Evolutionary conservation across 1,284 basidiomycete genomes (phyloP).

Genomic region (Cutaneotrichosporon sp.): DNA sequence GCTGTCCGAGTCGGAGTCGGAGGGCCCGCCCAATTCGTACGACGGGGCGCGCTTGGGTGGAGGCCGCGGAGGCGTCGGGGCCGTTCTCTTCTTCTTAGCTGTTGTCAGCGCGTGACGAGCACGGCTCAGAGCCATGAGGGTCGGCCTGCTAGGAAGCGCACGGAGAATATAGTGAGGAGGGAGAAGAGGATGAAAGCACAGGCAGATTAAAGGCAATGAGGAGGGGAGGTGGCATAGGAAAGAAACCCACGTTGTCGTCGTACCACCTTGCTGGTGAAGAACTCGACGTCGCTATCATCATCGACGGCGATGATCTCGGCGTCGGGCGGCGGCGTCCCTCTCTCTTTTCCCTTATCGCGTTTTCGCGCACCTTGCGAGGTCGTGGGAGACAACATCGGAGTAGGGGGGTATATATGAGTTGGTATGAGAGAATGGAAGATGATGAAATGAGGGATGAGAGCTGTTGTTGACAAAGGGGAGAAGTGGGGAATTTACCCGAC

Average conservation of each 20-base stretch:
- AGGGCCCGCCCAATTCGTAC: neutral
- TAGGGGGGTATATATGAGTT: neutral
- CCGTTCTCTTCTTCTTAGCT: neutral
- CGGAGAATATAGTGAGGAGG: too few species aligned
- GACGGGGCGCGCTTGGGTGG: neutral
- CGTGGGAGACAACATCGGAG: neutral
- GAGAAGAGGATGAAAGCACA: too few species aligned
- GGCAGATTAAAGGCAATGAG: neutral
- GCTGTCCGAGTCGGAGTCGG: slow-evolving; percentile 2
- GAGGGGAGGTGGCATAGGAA: neutral
- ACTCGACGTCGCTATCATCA: slow-evolving; percentile 29
- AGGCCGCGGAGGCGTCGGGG: neutral
- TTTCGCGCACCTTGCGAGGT: slow-evolving; percentile 13
- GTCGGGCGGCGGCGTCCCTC: neutral
- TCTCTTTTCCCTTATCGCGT: slow-evolving; percentile 19
- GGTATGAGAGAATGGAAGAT: neutral
- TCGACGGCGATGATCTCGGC: slow-evolving; percentile 7
- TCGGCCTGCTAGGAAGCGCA: too few species aligned
- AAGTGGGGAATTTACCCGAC: too few species aligned
- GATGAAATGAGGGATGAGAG: neutral
- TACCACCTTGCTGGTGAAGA: slow-evolving; percentile 25
- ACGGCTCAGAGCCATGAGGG: too few species aligned
- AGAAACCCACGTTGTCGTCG: neutral
- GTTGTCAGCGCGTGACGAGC: too few species aligned
- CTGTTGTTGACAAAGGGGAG: neutral